Conservation (phyloP, 495 filamentous ascomycete species). For the Glonium stellatum region DNA sequence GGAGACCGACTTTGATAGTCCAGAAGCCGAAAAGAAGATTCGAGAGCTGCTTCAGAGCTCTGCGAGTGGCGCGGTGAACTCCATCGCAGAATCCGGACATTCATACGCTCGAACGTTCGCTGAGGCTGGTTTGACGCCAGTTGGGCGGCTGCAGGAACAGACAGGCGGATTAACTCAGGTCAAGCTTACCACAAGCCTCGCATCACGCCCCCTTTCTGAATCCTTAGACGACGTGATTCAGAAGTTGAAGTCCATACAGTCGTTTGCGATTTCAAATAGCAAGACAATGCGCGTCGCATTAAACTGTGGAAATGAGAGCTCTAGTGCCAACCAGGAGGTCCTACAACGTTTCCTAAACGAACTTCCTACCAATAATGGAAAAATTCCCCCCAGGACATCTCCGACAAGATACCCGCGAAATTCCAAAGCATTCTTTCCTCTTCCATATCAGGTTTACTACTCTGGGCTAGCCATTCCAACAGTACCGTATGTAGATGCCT, state of each 20-base stretch:
- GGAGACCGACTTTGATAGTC: conserved; percentile 82
- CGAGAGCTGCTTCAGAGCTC: conserved; percentile 75
- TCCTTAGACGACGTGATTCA: conserved; percentile 66
- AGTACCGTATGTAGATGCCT: conserved; percentile 70
- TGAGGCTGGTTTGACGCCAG: conserved; percentile 66
- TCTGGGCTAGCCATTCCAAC: conserved; percentile 73
- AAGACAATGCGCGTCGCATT: conserved; percentile 67
- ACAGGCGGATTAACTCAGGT: conserved; percentile 80
- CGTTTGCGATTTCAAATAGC: conserved; percentile 58
- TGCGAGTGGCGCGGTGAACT: conserved; percentile 84
- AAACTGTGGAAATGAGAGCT: conserved; percentile 70
- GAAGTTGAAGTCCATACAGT: conserved; percentile 83
- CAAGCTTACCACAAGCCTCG: conserved; percentile 69
- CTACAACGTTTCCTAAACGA: conserved; percentile 63
- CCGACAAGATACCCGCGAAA: conserved; percentile 37
- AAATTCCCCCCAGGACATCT: conserved; percentile 37
- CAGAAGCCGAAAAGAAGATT: conserved; percentile 72
- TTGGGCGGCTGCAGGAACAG: conserved; percentile 67
- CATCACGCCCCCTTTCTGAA: conserved; percentile 49
- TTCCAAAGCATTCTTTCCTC: conserved; percentile 77
- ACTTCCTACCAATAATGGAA: conserved; percentile 41
- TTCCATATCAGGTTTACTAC: conserved; percentile 97
- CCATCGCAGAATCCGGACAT: conserved; percentile 81
- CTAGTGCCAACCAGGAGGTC: conserved; percentile 61
- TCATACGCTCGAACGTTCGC: conserved; percentile 76